Base-by-base conservation (phyloP, 805 yeast genomes). In the Cyberlindnera bimundalis region DNA sequence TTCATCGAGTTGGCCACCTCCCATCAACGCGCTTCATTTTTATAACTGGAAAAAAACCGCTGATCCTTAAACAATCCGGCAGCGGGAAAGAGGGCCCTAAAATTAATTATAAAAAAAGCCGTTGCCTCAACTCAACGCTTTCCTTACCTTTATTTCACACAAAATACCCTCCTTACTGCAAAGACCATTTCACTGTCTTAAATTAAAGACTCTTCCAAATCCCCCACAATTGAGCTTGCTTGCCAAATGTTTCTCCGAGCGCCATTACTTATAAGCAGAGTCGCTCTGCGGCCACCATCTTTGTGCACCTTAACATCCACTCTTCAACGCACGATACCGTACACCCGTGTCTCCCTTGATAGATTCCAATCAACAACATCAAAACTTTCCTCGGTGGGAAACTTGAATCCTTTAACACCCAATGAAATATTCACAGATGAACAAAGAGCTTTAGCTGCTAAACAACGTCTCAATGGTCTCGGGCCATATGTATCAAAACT, bases 401-500 rank as follows among this genome's bases (percentile, higher is more conserved):
- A 26, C 6, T n/a, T 12, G 28, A 26, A 9, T 6, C 7, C 9
- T 12, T 6, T 26, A 14, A 16, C 33, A 13, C 33, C 24, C 18
- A n/a, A 19, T 12, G 35, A 34, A 28, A 13, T 42, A 17, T 50
- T 53, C 43, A 49, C 56, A 3, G 33, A 43, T 6, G 52, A 51
- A 16, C 46, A 48, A 21, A 37, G 50, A 12, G 43, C 40, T 17
- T 35, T 32, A 5, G 58, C 56, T 3, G 35, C 87, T 82, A 8
- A 67, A 73, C 31, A 61, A 12, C 47, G 59, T 14, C 37, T 55
- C 8, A 59, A 68, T 2, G 75, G 74, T 0, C 55, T 77, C 27
- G 76, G 74, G 2, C 70, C 78, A 0, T 67, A 70, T 58, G 68
- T 86, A 13, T 67, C 78, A 1, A 68, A 71, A 25, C 69, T 93